Evolutionary conservation across 1,284 basidiomycete genomes (phyloP).

Genomic region (Gymnopus androsaceus): DNA sequence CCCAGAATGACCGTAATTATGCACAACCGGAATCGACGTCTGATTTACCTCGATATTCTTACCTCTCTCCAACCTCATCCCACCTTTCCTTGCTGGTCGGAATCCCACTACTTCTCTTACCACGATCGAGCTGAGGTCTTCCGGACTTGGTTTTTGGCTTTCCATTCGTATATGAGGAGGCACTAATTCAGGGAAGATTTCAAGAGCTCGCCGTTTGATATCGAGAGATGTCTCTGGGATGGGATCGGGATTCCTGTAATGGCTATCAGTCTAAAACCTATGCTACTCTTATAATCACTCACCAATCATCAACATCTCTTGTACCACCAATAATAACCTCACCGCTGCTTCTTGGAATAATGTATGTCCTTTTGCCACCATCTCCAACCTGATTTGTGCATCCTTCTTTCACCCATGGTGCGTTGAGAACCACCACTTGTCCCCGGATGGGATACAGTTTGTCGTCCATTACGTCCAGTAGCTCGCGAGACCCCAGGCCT

Average conservation of each 20-base stretch:
- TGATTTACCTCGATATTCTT: constrained; percentile 11
- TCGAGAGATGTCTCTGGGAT: constrained; percentile 20
- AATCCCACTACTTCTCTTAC: constrained; percentile 22
- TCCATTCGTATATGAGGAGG: constrained; percentile 5
- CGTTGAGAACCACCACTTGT: constrained; percentile 24
- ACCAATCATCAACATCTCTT: constrained; percentile 23
- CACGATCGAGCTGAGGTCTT: constrained; percentile 23
- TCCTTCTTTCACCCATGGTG: constrained; percentile 27
- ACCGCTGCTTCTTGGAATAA: constrained; percentile 26
- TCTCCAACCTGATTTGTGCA: constrained; percentile 20
- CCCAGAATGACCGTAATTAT: constrained; percentile 26
- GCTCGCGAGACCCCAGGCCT: constrained; percentile 20
- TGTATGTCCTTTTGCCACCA: constrained; percentile 24
- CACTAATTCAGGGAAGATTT: constrained; percentile 21
- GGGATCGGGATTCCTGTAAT: constrained; percentile 12
- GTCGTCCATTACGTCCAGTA: constrained; percentile 22
- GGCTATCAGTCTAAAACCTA: not conserved
- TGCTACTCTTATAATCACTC: not conserved
- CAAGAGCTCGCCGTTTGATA: constrained; percentile 23
- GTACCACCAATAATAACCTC: constrained; percentile 27
- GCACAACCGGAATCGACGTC: constrained; percentile 18
- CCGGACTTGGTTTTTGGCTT: constrained; percentile 12
- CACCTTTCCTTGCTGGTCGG: constrained; percentile 23
- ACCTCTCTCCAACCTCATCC: constrained; percentile 22
- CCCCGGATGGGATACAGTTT: constrained; percentile 27